Evolutionary conservation across 306 rosid genomes (phyloP).

Genomic region (Prunus armeniaca): DNA sequence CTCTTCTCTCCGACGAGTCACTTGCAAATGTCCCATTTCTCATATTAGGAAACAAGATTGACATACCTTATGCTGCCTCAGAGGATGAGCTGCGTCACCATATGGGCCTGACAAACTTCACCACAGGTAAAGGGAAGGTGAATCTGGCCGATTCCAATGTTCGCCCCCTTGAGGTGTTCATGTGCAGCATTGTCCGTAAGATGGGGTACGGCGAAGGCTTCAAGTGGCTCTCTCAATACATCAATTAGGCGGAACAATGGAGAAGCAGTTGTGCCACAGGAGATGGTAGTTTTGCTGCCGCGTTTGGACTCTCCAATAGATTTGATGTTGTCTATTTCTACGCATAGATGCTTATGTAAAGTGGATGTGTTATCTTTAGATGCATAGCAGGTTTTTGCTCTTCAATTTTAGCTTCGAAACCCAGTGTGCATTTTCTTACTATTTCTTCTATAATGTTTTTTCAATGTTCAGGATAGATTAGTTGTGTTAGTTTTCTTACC

Average conservation of each 20-base stretch:
- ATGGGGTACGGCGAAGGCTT: slow-evolving; percentile 93
- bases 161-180: slow-evolving; percentile 80
- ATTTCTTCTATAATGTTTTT: not conserved
- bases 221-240: slow-evolving; percentile 83
- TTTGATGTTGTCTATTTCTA: not conserved
- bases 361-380: slow-evolving; percentile 22
- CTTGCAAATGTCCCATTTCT: slow-evolving; percentile 67
- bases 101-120: slow-evolving; percentile 65
- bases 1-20: slow-evolving; percentile 70
- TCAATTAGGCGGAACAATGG: slow-evolving; percentile 44
- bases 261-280: slow-evolving; percentile 13
- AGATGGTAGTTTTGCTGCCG: slow-evolving; percentile 18
- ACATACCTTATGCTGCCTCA: slow-evolving; percentile 73
- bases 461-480: slow-evolving; percentile 1
- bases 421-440: slow-evolving; percentile 6
- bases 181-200: slow-evolving; percentile 90
- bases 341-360: slow-evolving; percentile 38
- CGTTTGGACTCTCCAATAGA: not conserved
- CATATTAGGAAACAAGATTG: slow-evolving; percentile 80
- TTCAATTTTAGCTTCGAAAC: slow-evolving; percentile 27
- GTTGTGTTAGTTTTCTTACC: slow-evolving; percentile 22
- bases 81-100: slow-evolving; percentile 70
- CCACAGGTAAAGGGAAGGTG: slow-evolving; percentile 81
- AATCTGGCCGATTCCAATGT: slow-evolving; percentile 55
- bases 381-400: slow-evolving; percentile 24